phyloP scores from a whole-genome alignment of 208 protist species.

The Leishmania braziliensis region DNA sequence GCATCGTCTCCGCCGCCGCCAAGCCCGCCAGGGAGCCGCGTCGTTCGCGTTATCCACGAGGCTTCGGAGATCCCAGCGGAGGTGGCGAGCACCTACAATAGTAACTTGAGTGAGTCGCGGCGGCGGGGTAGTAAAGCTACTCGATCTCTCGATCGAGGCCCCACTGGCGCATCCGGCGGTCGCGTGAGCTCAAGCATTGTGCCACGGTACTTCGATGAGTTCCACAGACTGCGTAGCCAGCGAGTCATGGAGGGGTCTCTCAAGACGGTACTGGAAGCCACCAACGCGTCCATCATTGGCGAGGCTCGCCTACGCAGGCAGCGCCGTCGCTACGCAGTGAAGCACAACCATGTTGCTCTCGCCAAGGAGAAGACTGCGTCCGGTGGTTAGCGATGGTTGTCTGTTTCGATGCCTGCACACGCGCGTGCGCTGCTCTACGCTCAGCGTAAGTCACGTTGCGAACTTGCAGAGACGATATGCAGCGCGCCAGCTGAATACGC shows the following conservation, averaged over 20 bases:
- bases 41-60: slow-evolving; percentile 24
- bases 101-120: not conserved
- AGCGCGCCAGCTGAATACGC: not conserved
- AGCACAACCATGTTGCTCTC: slow-evolving; percentile 6
- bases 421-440: not conserved
- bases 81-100: slow-evolving; percentile 12
- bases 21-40: not conserved
- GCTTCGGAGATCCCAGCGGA: slow-evolving; percentile 21
- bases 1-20: not conserved
- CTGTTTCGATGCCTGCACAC: not conserved
- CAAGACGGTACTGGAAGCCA: slow-evolving; percentile 28
- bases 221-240: slow-evolving; percentile 9
- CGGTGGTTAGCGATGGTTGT: not conserved
- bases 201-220: slow-evolving; percentile 29
- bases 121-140: not conserved
- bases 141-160: slow-evolving; percentile 1
- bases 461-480: not conserved
- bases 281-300: slow-evolving; percentile 37
- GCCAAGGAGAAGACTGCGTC: not conserved
- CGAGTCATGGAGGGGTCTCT: slow-evolving; percentile 15
- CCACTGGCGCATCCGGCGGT: no score
- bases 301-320: slow-evolving; percentile 28
- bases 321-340: slow-evolving; percentile 17
- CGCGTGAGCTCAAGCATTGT: slow-evolving; percentile 9
- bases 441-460: no score